A percentile compares a stretch with the other conserved stretches of the same genome.
phyloP scores from a whole-genome alignment of 2,329 filamentous ascomycete genomes.

The Epichloe elymi region DNA sequence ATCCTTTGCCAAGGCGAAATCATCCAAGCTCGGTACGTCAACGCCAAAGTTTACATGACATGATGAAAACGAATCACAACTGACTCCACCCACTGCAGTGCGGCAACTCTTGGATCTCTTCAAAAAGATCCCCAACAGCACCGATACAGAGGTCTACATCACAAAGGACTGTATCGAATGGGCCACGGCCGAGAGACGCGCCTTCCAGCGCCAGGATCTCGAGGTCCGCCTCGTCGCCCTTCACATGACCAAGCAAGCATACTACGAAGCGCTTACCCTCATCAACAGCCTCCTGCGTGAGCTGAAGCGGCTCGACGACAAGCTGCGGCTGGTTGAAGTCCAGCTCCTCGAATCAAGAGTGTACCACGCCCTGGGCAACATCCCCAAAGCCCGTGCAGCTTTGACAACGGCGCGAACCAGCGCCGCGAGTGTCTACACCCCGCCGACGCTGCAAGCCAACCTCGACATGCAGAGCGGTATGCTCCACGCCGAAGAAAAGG shows the following conservation, averaged over 20 bases:
- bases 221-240: constrained; percentile 88
- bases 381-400: constrained; percentile 87
- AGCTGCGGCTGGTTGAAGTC: constrained; percentile 93
- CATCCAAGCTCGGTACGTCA: constrained; percentile 78
- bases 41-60: background rate
- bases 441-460: constrained; percentile 85
- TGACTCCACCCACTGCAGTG: constrained; percentile 40
- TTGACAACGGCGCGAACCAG: constrained; percentile 89
- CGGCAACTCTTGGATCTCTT: constrained; percentile 95
- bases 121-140: constrained; percentile 82
- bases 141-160: constrained; percentile 85
- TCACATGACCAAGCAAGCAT: constrained; percentile 94
- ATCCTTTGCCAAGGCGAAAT: constrained; percentile 97
- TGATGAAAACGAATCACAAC: background rate
- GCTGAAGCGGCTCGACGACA: constrained; percentile 96
- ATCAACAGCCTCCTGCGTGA: constrained; percentile 95
- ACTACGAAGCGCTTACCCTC: constrained; percentile 91
- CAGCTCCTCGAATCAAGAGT: constrained; percentile 94
- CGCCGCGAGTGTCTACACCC: constrained; percentile 93
- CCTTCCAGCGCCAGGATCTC: constrained; percentile 95
- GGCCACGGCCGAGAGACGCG: constrained; percentile 86
- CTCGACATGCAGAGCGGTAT: constrained; percentile 99
- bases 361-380: constrained; percentile 94
- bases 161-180: constrained; percentile 99
- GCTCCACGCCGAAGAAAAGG: constrained; percentile 95